phyloP scores from a whole-genome alignment of 2,329 filamentous ascomycete genomes.

The Orbilia blumenaviensis region DNA sequence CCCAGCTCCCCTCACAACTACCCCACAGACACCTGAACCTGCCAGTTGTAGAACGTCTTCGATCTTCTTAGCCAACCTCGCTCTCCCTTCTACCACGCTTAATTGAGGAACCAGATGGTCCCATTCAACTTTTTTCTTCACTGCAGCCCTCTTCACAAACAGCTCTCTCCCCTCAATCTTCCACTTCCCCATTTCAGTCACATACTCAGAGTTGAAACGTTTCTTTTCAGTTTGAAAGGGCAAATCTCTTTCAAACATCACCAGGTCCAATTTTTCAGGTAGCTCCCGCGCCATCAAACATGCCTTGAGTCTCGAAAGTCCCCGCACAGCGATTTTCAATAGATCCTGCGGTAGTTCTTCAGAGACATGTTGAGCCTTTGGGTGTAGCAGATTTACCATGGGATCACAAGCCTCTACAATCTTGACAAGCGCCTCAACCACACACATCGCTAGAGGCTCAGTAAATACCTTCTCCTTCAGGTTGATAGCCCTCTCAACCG shows the following conservation, averaged over 20 bases:
- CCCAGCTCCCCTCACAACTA: conserved; percentile 26
- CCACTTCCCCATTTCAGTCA: conserved; percentile 31
- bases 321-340: conserved; percentile 26
- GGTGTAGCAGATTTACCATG: conserved; percentile 31
- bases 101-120: conserved; percentile 14
- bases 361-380: conserved; percentile 12
- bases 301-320: conserved; percentile 19
- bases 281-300: not conserved
- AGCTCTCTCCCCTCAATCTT: not conserved
- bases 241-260: conserved; percentile 27
- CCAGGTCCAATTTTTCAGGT: conserved; percentile 36
- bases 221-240: conserved; percentile 19
- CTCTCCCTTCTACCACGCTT: not conserved
- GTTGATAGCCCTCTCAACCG: conserved; percentile 14
- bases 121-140: conserved; percentile 23
- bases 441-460: conserved; percentile 23
- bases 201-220: conserved; percentile 24
- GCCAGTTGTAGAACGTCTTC: not conserved
- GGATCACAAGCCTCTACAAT: conserved; percentile 21
- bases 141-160: conserved; percentile 3
- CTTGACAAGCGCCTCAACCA: conserved; percentile 8
- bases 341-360: conserved; percentile 29
- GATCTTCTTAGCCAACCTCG: conserved; percentile 1
- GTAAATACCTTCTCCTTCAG: not conserved
- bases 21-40: conserved; percentile 31